Conservation (phyloP, 306 rosid genomes). For the Castanea mollissima region DNA sequence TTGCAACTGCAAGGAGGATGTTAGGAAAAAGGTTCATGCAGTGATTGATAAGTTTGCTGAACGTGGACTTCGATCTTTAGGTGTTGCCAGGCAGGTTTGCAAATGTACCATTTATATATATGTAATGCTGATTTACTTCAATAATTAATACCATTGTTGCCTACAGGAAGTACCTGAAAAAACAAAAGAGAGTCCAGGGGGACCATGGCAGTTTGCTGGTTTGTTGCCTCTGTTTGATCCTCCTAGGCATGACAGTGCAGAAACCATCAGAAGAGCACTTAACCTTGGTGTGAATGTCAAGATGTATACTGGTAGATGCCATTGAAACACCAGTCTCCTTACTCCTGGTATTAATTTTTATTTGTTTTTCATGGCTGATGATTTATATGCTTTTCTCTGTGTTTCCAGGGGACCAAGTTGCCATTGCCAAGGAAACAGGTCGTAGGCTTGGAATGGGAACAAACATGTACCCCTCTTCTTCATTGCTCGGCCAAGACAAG, state of each 20-base stretch:
- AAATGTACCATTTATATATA: slow-evolving; percentile 15
- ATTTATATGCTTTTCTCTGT: slow-evolving; percentile 6
- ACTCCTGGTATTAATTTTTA: not conserved
- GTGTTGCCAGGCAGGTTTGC: slow-evolving; percentile 92
- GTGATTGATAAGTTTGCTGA: slow-evolving; percentile 94
- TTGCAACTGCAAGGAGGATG: slow-evolving; percentile 89
- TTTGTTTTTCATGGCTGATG: slow-evolving; percentile 9
- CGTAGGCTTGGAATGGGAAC: slow-evolving; percentile 99
- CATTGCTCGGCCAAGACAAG: slow-evolving; percentile 90
- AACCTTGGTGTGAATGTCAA: slow-evolving; percentile 99
- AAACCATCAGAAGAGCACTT: slow-evolving; percentile 94
- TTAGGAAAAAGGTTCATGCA: slow-evolving; percentile 60
- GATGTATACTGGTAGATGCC: slow-evolving; percentile 87
- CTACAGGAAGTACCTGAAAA: slow-evolving; percentile 82
- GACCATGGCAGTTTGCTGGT: slow-evolving; percentile 93
- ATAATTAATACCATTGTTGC: slow-evolving; percentile 14
- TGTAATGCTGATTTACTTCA: slow-evolving; percentile 2
- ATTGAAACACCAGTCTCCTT: slow-evolving; percentile 14
- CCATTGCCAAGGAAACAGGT: slow-evolving; percentile 98
- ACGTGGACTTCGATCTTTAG: slow-evolving; percentile 96
- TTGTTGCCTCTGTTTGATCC: slow-evolving; percentile 94
- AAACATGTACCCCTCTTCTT: slow-evolving; percentile 96
- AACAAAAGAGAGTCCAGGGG: slow-evolving; percentile 72
- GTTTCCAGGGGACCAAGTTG: slow-evolving; percentile 88
- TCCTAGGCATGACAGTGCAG: slow-evolving; percentile 99